phyloP scores from a whole-genome alignment of 768 basidiomycete genomes.

The Leucosporidium creatinivorum region DNA sequence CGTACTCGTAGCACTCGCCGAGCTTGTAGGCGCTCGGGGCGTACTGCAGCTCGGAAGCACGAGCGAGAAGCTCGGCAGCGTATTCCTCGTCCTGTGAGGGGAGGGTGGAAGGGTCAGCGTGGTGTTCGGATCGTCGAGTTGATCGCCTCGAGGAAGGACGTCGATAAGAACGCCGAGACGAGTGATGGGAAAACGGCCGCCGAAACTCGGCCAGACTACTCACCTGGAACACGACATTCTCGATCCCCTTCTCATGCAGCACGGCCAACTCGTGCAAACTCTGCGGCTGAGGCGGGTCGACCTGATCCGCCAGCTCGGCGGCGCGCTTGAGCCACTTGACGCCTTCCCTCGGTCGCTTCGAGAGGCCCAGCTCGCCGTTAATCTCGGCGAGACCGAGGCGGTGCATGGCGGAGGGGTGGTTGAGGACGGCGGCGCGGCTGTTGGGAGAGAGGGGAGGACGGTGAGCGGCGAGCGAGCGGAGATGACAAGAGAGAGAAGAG shows the following conservation, averaged over 20 bases:
- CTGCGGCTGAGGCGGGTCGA: constrained; percentile 47
- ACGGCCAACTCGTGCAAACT: constrained; percentile 91
- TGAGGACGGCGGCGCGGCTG: constrained; percentile 78
- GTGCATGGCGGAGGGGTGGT: constrained; percentile 93
- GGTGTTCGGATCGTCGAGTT: background rate
- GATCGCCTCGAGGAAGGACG: background rate
- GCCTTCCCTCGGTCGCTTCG: constrained; percentile 85
- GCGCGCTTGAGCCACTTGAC: constrained; percentile 98
- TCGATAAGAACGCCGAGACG: background rate
- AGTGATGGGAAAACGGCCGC: too few species aligned
- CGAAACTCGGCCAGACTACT: background rate
- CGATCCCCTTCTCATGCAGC: constrained; percentile 92
- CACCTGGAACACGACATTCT: constrained; percentile 85
- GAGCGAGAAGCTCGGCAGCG: constrained; percentile 84
- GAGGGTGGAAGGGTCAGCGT: too few species aligned
- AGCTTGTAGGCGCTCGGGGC: constrained; percentile 90
- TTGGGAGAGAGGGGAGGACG: background rate
- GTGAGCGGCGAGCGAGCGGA: background rate
- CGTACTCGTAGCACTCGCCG: constrained; percentile 99
- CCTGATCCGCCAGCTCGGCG: constrained; percentile 57
- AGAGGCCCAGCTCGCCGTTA: constrained; percentile 83
- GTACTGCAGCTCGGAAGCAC: constrained; percentile 91
- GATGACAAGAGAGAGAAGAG: background rate
- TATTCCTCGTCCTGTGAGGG: constrained; percentile 68
- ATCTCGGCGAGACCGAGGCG: constrained; percentile 91